These are phyloP conservation scores for Solanum medicagineum DNA, from an alignment of 257 asterid genomes.

Conservation along the genomic window DNA sequence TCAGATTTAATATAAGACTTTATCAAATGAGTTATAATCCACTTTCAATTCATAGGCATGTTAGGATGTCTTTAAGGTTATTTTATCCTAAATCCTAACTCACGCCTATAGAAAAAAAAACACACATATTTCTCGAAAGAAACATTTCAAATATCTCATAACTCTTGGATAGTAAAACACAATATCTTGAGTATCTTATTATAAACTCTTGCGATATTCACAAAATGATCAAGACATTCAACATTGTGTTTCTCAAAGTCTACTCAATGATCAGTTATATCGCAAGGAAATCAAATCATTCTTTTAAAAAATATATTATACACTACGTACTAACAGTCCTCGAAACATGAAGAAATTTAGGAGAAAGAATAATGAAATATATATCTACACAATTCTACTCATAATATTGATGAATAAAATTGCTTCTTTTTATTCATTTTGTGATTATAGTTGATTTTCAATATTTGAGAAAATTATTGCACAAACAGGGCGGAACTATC, in stretches of 20 bases:
- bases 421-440: background rate
- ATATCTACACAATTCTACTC: too few species aligned
- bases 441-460: background rate
- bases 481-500: too few species aligned
- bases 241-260: background rate
- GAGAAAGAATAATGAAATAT: too few species aligned
- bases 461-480: rapidly evolving
- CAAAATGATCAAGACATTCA: background rate
- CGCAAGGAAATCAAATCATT: too few species aligned
- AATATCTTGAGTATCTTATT: background rate
- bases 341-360: too few species aligned
- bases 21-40: background rate
- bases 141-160: background rate
- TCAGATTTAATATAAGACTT: background rate
- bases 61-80: background rate
- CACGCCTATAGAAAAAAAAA: background rate
- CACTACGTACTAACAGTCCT: background rate
- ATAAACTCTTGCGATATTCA: background rate
- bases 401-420: too few species aligned
- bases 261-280: background rate
- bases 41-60: background rate
- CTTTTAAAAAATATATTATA: too few species aligned
- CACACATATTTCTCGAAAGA: background rate
- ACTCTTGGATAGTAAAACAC: background rate
- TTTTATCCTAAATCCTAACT: background rate